Conservation (phyloP, 176 grass and related monocot genomes). For the Phyllostachys edulis region DNA sequence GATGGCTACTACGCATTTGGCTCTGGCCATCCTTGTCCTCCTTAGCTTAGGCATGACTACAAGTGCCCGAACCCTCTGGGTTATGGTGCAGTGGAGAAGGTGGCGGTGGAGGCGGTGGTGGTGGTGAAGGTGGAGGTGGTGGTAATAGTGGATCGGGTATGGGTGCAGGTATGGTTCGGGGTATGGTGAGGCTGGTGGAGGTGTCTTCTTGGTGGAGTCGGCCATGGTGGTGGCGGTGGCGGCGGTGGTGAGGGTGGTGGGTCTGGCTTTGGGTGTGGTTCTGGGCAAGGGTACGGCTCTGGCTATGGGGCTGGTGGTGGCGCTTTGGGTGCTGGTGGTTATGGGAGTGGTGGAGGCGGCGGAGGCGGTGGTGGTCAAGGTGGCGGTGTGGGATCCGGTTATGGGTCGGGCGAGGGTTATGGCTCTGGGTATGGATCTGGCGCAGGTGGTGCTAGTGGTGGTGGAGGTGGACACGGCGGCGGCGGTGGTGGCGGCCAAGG, state of each 20-base stretch:
- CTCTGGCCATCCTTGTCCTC: not conserved
- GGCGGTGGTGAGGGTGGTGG: not conserved
- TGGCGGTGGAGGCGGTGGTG: not conserved
- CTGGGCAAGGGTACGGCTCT: not conserved
- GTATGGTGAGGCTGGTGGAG: not conserved
- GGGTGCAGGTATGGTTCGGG: not conserved
- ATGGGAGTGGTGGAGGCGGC: conserved; percentile 6
- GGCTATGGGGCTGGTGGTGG: not conserved
- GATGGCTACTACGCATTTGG: not conserved
- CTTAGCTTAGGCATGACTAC: not conserved
- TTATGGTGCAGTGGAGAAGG: not conserved
- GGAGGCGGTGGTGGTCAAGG: not conserved
- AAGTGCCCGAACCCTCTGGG: not conserved
- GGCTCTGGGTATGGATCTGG: not conserved
- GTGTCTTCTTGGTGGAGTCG: not conserved
- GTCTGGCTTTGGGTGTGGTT: not conserved
- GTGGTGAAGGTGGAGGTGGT: not conserved
- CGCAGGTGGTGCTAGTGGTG: not conserved
- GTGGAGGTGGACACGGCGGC: not conserved
- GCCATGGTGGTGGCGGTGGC: not conserved
- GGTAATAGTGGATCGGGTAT: not conserved
- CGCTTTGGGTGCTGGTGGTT: not conserved
- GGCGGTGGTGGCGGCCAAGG: not conserved
- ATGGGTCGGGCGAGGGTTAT: conserved; percentile 27
- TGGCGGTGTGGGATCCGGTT: not conserved